These are phyloP conservation scores for Exutisphaerella laricina DNA, from an alignment of 2,329 filamentous ascomycete species.

Conservation along the genomic window DNA sequence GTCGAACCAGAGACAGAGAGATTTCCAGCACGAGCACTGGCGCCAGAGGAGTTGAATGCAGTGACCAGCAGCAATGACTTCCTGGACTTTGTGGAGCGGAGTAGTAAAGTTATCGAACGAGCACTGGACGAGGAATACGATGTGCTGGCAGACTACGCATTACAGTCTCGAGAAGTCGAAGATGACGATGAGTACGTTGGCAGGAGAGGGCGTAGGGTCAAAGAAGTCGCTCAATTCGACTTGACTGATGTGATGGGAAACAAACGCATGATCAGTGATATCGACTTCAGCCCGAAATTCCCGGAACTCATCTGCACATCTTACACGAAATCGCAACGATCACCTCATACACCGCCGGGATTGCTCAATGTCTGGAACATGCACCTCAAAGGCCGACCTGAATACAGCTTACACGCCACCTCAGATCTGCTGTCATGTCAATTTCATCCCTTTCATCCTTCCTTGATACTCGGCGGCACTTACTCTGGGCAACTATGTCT, in stretches of 20 bases:
- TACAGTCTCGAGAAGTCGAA: constrained; percentile 66
- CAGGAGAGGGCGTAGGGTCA: constrained; percentile 68
- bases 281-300: constrained; percentile 89
- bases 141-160: constrained; percentile 87
- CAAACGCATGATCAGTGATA: constrained; percentile 94
- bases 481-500: constrained; percentile 95
- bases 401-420: constrained; percentile 94
- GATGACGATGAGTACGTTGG: constrained; percentile 71
- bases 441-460: constrained; percentile 98
- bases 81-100: constrained; percentile 88
- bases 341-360: constrained; percentile 83
- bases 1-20: constrained; percentile 44
- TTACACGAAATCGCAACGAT: constrained; percentile 69
- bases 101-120: constrained; percentile 93
- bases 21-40: constrained; percentile 67
- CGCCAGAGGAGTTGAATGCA: constrained; percentile 77
- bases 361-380: constrained; percentile 96
- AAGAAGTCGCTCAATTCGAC: constrained; percentile 88
- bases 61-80: constrained; percentile 92
- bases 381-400: constrained; percentile 86
- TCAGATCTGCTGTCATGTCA: constrained; percentile 93
- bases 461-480: constrained; percentile 89
- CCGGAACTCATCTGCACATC: constrained; percentile 87
- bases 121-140: constrained; percentile 95
- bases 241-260: constrained; percentile 79